These are phyloP conservation scores for Fusarium sp. DNA, from an alignment of 2,329 filamentous ascomycete genomes.

Conservation along the genomic window DNA sequence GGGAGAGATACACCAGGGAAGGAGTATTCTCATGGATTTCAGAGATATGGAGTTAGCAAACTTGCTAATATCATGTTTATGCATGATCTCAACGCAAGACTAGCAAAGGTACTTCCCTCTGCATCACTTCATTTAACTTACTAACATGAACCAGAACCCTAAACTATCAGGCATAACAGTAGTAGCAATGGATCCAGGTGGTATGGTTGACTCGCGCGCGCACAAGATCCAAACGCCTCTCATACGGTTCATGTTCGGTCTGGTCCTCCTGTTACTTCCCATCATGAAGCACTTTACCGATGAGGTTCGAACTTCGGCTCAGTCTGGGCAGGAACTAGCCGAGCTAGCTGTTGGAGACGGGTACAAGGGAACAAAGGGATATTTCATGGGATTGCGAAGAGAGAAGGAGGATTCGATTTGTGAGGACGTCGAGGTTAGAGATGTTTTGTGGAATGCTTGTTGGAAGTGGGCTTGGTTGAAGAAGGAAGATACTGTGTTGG, in stretches of 20 bases:
- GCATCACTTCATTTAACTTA: accelerated
- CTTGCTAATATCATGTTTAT: conserved; percentile 44
- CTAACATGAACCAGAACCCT: conserved; percentile 15
- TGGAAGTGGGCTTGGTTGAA: conserved; percentile 31
- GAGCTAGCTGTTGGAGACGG: conserved; percentile 23
- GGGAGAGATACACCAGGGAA: conserved; percentile 4
- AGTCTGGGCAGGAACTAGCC: conserved; percentile 28
- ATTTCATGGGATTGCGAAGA: conserved; percentile 7
- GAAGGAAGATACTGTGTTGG: conserved; percentile 24
- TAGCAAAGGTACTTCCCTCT: conserved; percentile 10
- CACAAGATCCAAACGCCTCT: conserved; percentile 22
- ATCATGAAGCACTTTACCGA: conserved; percentile 14
- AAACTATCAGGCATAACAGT: conserved; percentile 36
- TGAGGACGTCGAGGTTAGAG: not conserved
- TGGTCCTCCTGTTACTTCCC: not conserved
- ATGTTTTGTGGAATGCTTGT: conserved; percentile 29
- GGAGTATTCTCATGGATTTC: conserved; percentile 39
- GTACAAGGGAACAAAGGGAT: conserved; percentile 12
- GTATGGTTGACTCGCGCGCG: conserved; percentile 38
- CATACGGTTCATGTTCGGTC: not conserved
- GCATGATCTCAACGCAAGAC: conserved; percentile 36
- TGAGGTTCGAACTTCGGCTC: conserved; percentile 17
- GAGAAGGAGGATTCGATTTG: conserved; percentile 4
- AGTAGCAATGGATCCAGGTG: conserved; percentile 40
- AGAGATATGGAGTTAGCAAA: conserved; percentile 39